A percentile compares a stretch with the other conserved stretches of the same genome.
Conservation (phyloP, 768 basidiomycete genomes). For the Punctularia strigosozonata region DNA sequence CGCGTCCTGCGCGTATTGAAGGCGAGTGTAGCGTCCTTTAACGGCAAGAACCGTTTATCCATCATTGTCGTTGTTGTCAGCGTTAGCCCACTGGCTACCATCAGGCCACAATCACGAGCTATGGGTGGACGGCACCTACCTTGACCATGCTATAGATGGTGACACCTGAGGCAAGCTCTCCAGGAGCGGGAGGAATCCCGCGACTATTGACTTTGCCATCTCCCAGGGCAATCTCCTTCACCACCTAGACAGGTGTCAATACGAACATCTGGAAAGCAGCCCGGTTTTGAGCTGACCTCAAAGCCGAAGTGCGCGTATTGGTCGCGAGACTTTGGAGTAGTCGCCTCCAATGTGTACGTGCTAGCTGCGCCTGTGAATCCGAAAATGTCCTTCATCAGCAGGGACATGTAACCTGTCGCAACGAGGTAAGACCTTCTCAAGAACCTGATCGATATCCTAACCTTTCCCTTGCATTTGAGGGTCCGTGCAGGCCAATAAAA, state of each 20-base stretch:
- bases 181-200: neutral
- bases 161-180: neutral
- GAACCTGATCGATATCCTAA: neutral
- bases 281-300: slow-evolving; percentile 10
- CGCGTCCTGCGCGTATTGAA: too few relatives aligned
- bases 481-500: neutral
- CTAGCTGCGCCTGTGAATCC: slow-evolving; percentile 11
- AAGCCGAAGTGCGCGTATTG: slow-evolving; percentile 21
- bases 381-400: slow-evolving; percentile 18
- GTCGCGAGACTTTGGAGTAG: slow-evolving; percentile 16
- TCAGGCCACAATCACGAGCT: too few relatives aligned
- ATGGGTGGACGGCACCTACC: neutral
- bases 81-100: too few relatives aligned
- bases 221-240: neutral
- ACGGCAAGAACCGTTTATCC: too few relatives aligned
- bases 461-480: neutral
- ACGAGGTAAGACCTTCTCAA: neutral
- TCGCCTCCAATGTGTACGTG: slow-evolving; percentile 18
- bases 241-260: neutral
- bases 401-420: slow-evolving; percentile 16
- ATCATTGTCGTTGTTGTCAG: too few relatives aligned
- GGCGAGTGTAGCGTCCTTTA: too few relatives aligned
- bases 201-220: neutral
- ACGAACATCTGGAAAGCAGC: neutral
- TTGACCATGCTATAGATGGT: neutral